These are phyloP conservation scores for Torulaspora quercuum DNA, from an alignment of 805 yeast genomes.

Conservation along the genomic window DNA sequence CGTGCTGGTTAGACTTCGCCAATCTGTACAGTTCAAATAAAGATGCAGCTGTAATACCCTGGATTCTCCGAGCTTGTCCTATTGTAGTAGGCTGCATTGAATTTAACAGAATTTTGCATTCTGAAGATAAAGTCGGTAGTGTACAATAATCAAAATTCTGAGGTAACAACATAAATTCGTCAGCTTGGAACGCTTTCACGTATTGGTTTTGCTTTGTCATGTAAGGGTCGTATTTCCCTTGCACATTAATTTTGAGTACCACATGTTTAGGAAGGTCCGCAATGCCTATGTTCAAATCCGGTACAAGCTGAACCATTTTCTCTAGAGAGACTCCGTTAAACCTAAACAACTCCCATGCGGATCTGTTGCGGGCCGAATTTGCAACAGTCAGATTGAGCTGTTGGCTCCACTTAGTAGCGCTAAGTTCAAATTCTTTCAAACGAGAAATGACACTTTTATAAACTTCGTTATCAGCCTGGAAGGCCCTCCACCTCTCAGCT, in stretches of 20 bases:
- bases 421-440: constrained; percentile 44
- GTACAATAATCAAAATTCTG: constrained; percentile 55
- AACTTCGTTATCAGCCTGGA: constrained; percentile 40
- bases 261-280: constrained; percentile 44
- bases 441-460: constrained; percentile 46
- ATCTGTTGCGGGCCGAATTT: constrained; percentile 50
- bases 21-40: constrained; percentile 70
- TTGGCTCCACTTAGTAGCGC: constrained; percentile 64
- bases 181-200: constrained; percentile 75
- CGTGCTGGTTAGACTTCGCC: constrained; percentile 33
- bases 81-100: constrained; percentile 80
- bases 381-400: constrained; percentile 47
- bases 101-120: constrained; percentile 66
- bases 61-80: constrained; percentile 92
- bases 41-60: constrained; percentile 94
- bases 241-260: constrained; percentile 62
- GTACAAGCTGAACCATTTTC: constrained; percentile 33
- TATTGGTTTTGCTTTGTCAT: constrained; percentile 67
- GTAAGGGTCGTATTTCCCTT: constrained; percentile 80
- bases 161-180: constrained; percentile 76
- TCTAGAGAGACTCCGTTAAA: constrained; percentile 44
- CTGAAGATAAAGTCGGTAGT: constrained; percentile 66
- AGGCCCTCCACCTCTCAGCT: constrained; percentile 53
- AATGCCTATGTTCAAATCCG: constrained; percentile 36
- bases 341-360: constrained; percentile 71